phyloP scores from a whole-genome alignment of 768 basidiomycete species.

The Suillus bovinus region DNA sequence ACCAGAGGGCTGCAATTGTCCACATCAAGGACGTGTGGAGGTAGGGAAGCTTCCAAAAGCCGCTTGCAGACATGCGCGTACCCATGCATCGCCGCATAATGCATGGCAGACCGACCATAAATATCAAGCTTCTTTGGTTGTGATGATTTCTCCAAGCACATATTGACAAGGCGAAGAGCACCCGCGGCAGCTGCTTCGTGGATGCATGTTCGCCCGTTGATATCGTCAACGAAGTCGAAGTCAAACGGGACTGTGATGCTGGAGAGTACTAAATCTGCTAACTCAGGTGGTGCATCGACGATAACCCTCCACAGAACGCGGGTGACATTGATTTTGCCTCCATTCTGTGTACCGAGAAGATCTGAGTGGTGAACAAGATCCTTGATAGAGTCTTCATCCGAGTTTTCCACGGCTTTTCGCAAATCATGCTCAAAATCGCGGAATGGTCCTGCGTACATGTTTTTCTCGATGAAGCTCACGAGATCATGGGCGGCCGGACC shows the following conservation, averaged over 20 bases:
- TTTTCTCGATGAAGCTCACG: conserved; percentile 64
- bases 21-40: conserved; percentile 75
- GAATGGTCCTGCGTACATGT: conserved; percentile 67
- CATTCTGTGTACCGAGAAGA: conserved; percentile 58
- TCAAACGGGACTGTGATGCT: conserved; percentile 74
- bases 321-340: conserved; percentile 68
- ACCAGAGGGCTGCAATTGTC: conserved; percentile 95
- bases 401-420: conserved; percentile 68
- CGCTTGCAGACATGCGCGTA: conserved; percentile 73
- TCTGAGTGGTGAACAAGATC: conserved; percentile 75
- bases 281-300: conserved; percentile 72
- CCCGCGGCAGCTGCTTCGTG: conserved; percentile 94
- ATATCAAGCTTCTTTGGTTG: conserved; percentile 76
- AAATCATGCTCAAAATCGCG: conserved; percentile 89
- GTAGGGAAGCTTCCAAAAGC: conserved; percentile 68
- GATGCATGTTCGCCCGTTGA: conserved; percentile 91
- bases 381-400: conserved; percentile 58
- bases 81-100: conserved; percentile 96
- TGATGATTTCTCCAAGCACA: conserved; percentile 77
- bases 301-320: conserved; percentile 95
- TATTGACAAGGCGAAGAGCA: conserved; percentile 66
- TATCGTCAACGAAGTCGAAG: conserved; percentile 92
- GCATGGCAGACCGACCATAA: conserved; percentile 91
- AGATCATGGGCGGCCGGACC: conserved; percentile 76
- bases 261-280: conserved; percentile 73